Base-by-base conservation (phyloP, 768 basidiomycete species). In the Tremella fuciformis region DNA sequence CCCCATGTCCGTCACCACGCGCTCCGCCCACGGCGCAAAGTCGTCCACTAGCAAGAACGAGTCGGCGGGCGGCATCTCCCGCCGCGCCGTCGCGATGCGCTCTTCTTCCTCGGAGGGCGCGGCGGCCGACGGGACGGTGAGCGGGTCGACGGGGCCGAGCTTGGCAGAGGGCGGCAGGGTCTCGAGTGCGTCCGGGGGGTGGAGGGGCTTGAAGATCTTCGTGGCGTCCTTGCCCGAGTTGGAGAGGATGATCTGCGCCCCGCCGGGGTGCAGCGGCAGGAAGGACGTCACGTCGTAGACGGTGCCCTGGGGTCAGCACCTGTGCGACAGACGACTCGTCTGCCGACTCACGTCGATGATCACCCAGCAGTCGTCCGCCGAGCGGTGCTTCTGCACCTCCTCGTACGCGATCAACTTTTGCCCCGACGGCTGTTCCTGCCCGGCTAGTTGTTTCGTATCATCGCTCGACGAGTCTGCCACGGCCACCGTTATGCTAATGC, bases 291-390 rank as follows among this genome's bases (percentile, higher is more conserved):
- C 75, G 53, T 76, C 74, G 62, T 76, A 76, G 13, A 75, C 67
- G 15, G 70, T 69, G 1, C 75, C 75, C 68, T 75, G 37, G 0
- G n/a, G 29, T 62, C 53, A 62, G 64, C 46, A 11, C 13, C 13
- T 7, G 6, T 55, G 8, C 47, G 19, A 13, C n/a, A n/a, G n/a
- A n/a, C n/a, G n/a, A n/a, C n/a, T 41, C 18, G 39, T 11, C 11
- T 41, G 39, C 18, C 15, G 24, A 60, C 65, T 60, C 47, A 69
- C 92, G 69, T 91, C 84, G 50, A 99, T 84, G 61, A 93, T 84
- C 6, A 97, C 94, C 94, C 93, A 98, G 46, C 88, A 80, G 74
- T 97, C 92, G 50, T 93, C 89, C 80, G 90, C 87, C 79, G 83
- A 88, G 77, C 88, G 91, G 81, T 99, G 78, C 59, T 76, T 74